phyloP scores from a whole-genome alignment of 2,329 filamentous ascomycete genomes.

The Cercospora janseana region DNA sequence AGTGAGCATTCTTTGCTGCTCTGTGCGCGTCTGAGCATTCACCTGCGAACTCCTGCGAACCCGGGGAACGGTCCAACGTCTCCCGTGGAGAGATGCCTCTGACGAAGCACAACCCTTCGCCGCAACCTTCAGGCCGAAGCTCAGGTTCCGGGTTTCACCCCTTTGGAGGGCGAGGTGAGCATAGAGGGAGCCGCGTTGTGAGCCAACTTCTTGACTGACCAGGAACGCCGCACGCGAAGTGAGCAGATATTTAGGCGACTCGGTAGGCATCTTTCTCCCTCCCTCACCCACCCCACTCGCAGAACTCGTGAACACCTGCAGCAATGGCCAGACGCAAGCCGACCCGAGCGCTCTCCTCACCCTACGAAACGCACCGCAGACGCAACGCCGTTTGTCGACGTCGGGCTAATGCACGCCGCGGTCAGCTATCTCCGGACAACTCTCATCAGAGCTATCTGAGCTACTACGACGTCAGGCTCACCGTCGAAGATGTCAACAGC shows the following conservation, averaged over 20 bases:
- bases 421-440: constrained; percentile 33
- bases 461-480: constrained; percentile 66
- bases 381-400: background rate
- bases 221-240: constrained; percentile 31
- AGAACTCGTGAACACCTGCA: constrained; percentile 1
- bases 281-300: constrained; percentile 1
- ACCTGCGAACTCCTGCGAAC: background rate
- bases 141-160: constrained; percentile 49
- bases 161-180: constrained; percentile 47
- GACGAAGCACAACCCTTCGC: constrained; percentile 14
- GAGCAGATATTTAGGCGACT: constrained; percentile 52
- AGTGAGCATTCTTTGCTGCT: background rate
- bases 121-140: constrained; percentile 18
- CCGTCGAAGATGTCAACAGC: constrained; percentile 81
- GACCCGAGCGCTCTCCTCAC: background rate
- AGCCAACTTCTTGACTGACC: background rate
- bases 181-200: background rate
- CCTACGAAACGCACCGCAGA: background rate
- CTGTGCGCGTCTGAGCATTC: background rate
- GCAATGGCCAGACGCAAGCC: constrained; percentile 7
- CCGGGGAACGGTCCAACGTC: background rate
- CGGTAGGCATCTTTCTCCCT: constrained; percentile 39
- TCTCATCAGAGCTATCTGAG: constrained; percentile 65
- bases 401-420: constrained; percentile 7
- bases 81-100: constrained; percentile 10